These are phyloP conservation scores for Tolypocladium pustulatum DNA, from an alignment of 2,329 filamentous ascomycete species.

Conservation along the genomic window DNA sequence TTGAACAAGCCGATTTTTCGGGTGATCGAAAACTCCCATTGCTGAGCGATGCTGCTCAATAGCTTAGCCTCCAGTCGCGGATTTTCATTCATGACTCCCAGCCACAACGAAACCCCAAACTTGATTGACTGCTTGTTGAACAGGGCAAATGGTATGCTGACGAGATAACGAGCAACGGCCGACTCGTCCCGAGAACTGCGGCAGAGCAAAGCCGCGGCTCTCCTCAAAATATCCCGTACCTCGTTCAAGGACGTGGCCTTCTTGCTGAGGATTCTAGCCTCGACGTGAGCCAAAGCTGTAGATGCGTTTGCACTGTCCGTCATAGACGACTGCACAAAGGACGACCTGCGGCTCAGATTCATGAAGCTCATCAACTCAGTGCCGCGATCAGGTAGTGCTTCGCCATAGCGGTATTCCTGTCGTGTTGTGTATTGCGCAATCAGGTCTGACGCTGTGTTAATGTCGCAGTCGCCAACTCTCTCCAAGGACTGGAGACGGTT, in stretches of 20 bases:
- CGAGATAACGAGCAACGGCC: conserved; percentile 74
- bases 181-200: conserved; percentile 65
- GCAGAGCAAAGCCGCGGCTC: conserved; percentile 80
- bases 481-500: conserved; percentile 78
- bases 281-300: conserved; percentile 61
- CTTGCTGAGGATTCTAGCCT: conserved; percentile 57
- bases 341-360: conserved; percentile 40
- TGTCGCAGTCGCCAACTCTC: conserved; percentile 56
- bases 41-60: conserved; percentile 74
- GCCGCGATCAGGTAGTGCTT: conserved; percentile 60
- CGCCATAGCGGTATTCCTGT: conserved; percentile 87
- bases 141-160: conserved; percentile 83
- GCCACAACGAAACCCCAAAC: conserved; percentile 89
- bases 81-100: conserved; percentile 95
- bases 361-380: conserved; percentile 54
- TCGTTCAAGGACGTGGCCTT: conserved; percentile 63
- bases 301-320: conserved; percentile 47
- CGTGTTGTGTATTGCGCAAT: conserved; percentile 94
- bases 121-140: conserved; percentile 96
- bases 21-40: conserved; percentile 80
- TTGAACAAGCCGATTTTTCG: conserved; percentile 75
- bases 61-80: conserved; percentile 78
- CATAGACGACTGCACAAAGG: conserved; percentile 40
- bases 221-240: conserved; percentile 69
- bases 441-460: conserved; percentile 93